Conservation (phyloP, 2,329 filamentous ascomycete species). For the Nannizziopsis barbatae region DNA sequence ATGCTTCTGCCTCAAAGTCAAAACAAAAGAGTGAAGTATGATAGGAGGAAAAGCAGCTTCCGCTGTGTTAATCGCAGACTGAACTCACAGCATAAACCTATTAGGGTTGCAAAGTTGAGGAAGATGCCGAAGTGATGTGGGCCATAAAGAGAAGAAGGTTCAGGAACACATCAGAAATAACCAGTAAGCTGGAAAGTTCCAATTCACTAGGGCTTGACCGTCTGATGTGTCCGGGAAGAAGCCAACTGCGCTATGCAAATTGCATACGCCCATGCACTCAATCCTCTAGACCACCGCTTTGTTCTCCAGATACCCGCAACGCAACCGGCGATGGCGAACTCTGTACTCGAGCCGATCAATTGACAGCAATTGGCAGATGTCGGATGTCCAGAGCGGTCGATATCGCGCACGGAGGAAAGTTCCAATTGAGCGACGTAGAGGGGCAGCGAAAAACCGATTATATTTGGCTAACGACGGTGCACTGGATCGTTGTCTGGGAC, state of each 20-base stretch:
- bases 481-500: constrained; percentile 11
- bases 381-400: too few species aligned
- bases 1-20: too few species aligned
- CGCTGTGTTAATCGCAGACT: background rate
- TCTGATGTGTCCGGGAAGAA: constrained; percentile 5
- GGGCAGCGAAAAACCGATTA: background rate
- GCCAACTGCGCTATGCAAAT: background rate
- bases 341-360: too few species aligned
- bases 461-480: background rate
- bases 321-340: too few species aligned
- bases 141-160: background rate
- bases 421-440: too few species aligned
- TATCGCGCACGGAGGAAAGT: background rate
- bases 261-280: background rate
- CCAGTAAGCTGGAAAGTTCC: constrained; percentile 1
- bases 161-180: constrained; percentile 6
- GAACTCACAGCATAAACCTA: background rate
- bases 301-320: too few species aligned
- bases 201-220: background rate
- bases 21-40: too few species aligned
- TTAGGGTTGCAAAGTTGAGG: background rate
- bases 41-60: background rate
- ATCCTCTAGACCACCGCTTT: too few species aligned
- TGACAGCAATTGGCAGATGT: too few species aligned
- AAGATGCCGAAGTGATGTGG: background rate